Conservation (phyloP, 225 moss, liverwort and hornwort genomes). For the Climacium dendroides region DNA sequence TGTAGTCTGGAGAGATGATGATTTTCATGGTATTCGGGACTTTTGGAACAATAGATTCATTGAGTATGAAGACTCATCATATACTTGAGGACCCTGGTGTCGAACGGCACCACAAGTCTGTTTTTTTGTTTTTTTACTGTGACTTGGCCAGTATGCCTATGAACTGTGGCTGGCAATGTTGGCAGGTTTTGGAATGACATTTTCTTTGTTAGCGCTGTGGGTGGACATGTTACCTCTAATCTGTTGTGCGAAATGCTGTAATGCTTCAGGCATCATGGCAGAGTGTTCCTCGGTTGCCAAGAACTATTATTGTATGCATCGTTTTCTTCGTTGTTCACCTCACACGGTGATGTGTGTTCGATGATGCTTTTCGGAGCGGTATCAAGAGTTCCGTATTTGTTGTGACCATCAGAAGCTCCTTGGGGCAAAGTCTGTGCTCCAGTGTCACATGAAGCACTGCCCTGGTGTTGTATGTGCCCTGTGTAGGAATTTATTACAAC, state of each 20-base stretch:
- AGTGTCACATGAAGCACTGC: background rate
- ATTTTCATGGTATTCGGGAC: background rate
- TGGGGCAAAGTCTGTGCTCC: background rate
- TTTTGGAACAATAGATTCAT: background rate
- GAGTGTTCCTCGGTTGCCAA: background rate
- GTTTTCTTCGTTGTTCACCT: background rate
- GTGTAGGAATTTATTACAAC: background rate
- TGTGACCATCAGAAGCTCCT: background rate
- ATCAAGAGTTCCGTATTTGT: background rate
- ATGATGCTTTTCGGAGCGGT: background rate
- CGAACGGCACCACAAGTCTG: background rate
- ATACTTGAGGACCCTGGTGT: background rate
- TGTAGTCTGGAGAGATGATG: background rate
- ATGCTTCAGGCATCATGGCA: background rate
- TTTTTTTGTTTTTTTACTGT: background rate
- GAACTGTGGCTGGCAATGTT: background rate
- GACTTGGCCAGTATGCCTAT: background rate
- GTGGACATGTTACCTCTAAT: background rate
- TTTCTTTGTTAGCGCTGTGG: background rate
- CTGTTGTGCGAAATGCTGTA: background rate
- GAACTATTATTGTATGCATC: background rate
- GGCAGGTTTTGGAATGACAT: background rate
- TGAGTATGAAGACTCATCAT: background rate
- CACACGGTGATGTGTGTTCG: background rate
- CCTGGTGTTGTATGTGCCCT: background rate